These are phyloP conservation scores for Panicum miliaceum DNA, from an alignment of 176 grass and related monocot species.

Conservation along the genomic window DNA sequence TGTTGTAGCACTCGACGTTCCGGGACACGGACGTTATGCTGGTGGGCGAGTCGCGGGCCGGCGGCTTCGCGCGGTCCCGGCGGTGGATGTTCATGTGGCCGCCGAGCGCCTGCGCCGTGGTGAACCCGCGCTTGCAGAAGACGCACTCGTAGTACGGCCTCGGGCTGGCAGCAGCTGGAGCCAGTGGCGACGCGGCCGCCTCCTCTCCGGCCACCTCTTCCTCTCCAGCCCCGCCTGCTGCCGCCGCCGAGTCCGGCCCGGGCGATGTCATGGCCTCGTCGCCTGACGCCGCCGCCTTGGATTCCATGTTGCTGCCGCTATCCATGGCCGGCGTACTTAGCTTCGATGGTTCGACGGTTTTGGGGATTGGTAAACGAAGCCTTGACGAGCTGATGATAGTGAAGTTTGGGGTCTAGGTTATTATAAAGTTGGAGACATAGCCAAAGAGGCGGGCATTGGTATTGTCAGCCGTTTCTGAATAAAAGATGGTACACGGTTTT, in stretches of 20 bases:
- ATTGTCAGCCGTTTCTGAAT: slow-evolving; percentile 38
- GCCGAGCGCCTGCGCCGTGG: slow-evolving; percentile 70
- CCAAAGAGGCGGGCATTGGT: slow-evolving; percentile 43
- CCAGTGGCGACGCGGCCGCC: background rate
- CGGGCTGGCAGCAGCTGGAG: background rate
- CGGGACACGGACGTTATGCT: background rate
- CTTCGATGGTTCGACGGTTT: background rate
- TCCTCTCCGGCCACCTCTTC: background rate
- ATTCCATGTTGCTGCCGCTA: slow-evolving; percentile 38
- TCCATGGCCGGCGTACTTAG: slow-evolving; percentile 9
- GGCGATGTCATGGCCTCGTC: slow-evolving; percentile 38
- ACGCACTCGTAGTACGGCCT: slow-evolving; percentile 68
- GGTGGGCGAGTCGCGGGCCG: background rate
- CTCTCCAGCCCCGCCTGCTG: too few relatives aligned
- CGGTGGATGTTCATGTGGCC: slow-evolving; percentile 86
- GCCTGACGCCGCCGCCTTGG: slow-evolving; percentile 32
- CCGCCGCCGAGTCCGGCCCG: background rate
- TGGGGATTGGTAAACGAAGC: slow-evolving; percentile 30
- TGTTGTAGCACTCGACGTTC: slow-evolving; percentile 30
- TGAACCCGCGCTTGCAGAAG: slow-evolving; percentile 77
- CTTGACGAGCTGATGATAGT: slow-evolving; percentile 31
- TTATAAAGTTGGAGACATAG: slow-evolving; percentile 34
- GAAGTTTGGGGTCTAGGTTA: slow-evolving; percentile 14
- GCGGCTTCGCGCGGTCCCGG: slow-evolving; percentile 42
- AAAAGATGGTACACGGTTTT: slow-evolving; percentile 42